These are phyloP conservation scores for Gelatoporia subvermispora DNA, from an alignment of 768 basidiomycete species.

Conservation along the genomic window DNA sequence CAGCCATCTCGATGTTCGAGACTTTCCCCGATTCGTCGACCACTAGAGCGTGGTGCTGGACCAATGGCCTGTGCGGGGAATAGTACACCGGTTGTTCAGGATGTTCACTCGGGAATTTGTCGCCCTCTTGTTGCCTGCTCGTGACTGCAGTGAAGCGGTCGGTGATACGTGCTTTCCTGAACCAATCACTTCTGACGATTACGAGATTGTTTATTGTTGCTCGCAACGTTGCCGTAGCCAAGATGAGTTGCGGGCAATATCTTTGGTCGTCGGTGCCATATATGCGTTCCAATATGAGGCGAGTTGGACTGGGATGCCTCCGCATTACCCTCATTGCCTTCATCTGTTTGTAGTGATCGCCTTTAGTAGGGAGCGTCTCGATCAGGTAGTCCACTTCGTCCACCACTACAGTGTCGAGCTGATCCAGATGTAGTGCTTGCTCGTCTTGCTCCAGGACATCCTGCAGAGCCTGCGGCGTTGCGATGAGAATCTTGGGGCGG, in stretches of 20 bases:
- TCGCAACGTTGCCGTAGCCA: slow-evolving; percentile 69
- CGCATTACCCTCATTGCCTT: slow-evolving; percentile 36
- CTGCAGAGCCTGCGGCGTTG: slow-evolving; percentile 64
- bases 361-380: slow-evolving; percentile 42
- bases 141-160: not conserved
- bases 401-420: slow-evolving; percentile 56
- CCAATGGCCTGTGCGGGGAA: not conserved
- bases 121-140: not conserved
- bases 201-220: slow-evolving; percentile 49
- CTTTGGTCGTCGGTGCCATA: slow-evolving; percentile 27
- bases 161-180: slow-evolving; percentile 22
- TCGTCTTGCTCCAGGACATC: slow-evolving; percentile 47
- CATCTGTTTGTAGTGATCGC: slow-evolving; percentile 31
- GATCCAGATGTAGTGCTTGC: slow-evolving; percentile 38
- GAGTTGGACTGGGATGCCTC: slow-evolving; percentile 56
- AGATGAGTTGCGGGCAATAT: slow-evolving; percentile 53
- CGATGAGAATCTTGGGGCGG: slow-evolving; percentile 65
- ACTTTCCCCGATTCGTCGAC: slow-evolving; percentile 49
- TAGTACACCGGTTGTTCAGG: not conserved
- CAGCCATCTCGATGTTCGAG: slow-evolving; percentile 39
- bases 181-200: slow-evolving; percentile 55
- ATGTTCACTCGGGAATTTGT: too few species aligned
- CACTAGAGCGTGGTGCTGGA: slow-evolving; percentile 56
- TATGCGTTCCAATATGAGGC: slow-evolving; percentile 53
- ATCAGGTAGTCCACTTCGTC: slow-evolving; percentile 77